Evolutionary conservation across 2,329 filamentous ascomycete species (phyloP), one percentile per base, ranked within the genome.

Genomic region (Hyphodiscus sp.): DNA sequence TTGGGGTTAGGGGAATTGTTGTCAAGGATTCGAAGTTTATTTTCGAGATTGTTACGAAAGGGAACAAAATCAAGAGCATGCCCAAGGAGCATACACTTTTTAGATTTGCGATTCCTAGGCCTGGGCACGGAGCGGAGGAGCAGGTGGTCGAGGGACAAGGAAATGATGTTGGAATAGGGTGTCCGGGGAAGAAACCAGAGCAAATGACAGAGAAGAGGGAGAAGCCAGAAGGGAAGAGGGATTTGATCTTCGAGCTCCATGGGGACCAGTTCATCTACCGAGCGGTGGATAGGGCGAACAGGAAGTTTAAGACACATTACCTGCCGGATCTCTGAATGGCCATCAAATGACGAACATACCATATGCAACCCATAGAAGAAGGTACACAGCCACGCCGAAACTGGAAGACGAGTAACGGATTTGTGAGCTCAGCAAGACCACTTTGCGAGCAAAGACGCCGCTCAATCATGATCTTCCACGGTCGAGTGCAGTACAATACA

Each of bases 71-170:
- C 44, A 95, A 94, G 73, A 76, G 82, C 42, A 77, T 97, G 53
- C 92, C 94, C 2, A 99, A 99, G 68, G 91, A 95, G 67, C 86
- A 91, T 41, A 92, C 91, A 0, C 77, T 92, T 18, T 97, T 99
- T 64, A 80, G 83, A 19, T 82, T 97, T 60, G 77, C 82, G 58
- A 76, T 97, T 10, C 82, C 85, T 1, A 67, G 66, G 4, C 61
- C 54, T 1, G 38, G 55, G 5, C 5, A 38, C 2, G 11, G 4
- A n/a, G 11, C 11, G 11, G 58, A 63, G 20, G 47, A 57, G 3
- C 59, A 50, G 33, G 11, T 6, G 11, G 33, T 15, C 13, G 58
- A 63, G 20, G 47, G 57, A 5, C 59, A 51, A 7, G 66, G 64
- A 4, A 57, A 59, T 15, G 52, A 46, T 54, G 46, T 23, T 2